Evolutionary conservation across 805 yeast genomes (phyloP), one percentile per base, ranked within the genome.

Genomic region (Nakazawaea ambrosiae): DNA sequence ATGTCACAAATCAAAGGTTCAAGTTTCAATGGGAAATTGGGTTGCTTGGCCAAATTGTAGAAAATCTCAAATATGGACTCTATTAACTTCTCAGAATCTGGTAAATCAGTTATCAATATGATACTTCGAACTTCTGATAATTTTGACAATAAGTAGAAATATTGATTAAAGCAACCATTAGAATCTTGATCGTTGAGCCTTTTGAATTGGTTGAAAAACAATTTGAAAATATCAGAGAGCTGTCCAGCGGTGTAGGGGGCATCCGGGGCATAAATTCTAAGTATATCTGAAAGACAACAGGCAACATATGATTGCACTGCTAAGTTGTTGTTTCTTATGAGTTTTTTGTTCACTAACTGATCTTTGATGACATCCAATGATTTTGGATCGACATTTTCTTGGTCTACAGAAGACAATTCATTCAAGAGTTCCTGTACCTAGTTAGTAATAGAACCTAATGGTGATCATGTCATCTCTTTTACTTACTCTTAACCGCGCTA

Each of bases 251-350:
- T 75, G 56, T 71, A 88, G 4, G 97, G 96, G 5, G 96, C 95
- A 53, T 88, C 85, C 0, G 96, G 96, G 1, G 95, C 96, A 49
- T 70, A 81, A 12, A 89, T 55, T 41, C 95, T 65, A 29, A 88
- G 57, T 8, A 89, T 64, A 53, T 88, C 95, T 5, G 87, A 68
- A 6, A 87, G 45, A 45, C 92, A 78, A 50, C 94, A 81, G 6
- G 92, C 78, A 1, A 71, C 71, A 41, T 66, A 74, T 0, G 89
- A 75, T 45, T 78, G 81, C 6, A 88, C 76, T 4, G 90, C 92
- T 3, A 54, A 41, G 50, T 85, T 86, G 34, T 73, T 66, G 49
- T 79, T 81, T 25, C 60, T 63, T 2, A 82, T 42, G 11, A 85
- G 59, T 47, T 81, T 84, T 40, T 67, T 70, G 48, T 73, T 73